A percentile compares a stretch with the other conserved stretches of the same genome.
phyloP scores from a whole-genome alignment of 78 protist genomes.

The Speleostelium caveatum region DNA sequence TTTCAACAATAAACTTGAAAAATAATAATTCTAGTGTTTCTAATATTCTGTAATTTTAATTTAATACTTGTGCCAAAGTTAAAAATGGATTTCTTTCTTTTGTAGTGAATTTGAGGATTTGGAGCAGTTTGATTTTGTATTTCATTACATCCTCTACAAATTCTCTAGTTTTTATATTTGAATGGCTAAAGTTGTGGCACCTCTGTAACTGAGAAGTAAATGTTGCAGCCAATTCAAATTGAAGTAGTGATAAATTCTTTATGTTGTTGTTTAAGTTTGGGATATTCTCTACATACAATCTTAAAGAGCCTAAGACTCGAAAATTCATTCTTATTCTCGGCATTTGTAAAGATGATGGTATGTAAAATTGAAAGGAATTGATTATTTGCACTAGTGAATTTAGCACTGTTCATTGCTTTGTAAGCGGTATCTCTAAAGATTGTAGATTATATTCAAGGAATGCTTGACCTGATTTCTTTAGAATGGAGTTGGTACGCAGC shows the following conservation, averaged over 20 bases:
- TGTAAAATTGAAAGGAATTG: conserved; percentile 73
- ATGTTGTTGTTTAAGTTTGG: conserved; percentile 85
- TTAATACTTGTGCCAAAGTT: conserved; percentile 82
- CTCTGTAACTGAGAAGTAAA: conserved; percentile 85
- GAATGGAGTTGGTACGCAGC: conserved; percentile 20
- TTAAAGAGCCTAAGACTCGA: conserved; percentile 83
- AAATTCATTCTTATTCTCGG: conserved; percentile 51
- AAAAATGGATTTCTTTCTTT: conserved; percentile 95
- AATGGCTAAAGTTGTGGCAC: conserved; percentile 86
- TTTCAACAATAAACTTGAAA: too few species aligned
- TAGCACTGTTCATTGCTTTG: conserved; percentile 86
- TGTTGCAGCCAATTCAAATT: conserved; percentile 96
- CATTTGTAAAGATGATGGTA: conserved; percentile 58
- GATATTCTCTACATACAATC: conserved; percentile 94
- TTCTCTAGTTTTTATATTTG: conserved; percentile 83
- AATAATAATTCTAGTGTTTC: too few species aligned
- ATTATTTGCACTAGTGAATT: conserved; percentile 86
- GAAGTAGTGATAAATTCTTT: conserved; percentile 41
- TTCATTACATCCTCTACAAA: conserved; percentile 63
- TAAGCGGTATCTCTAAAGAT: conserved; percentile 69
- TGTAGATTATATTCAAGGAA: conserved; percentile 3
- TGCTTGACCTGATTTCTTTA: conserved; percentile 59
- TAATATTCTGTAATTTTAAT: too few species aligned
- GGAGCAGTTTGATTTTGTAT: conserved; percentile 34
- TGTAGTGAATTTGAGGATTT: conserved; percentile 82